These are phyloP conservation scores for Drechmeria coniospora DNA, from an alignment of 2,329 filamentous ascomycete genomes.

Conservation along the genomic window DNA sequence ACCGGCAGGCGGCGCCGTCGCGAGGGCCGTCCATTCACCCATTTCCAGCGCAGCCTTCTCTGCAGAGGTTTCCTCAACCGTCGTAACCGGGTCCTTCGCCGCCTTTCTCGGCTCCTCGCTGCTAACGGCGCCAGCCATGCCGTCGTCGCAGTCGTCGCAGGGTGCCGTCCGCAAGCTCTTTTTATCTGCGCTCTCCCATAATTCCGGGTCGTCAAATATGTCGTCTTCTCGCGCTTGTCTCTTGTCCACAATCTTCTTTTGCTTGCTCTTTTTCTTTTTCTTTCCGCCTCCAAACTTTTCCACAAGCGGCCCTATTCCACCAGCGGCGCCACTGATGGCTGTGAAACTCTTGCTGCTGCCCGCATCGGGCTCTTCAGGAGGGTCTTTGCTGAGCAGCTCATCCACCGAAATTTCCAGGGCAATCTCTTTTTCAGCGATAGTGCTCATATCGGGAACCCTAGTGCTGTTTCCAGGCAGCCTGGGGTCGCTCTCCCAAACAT, in stretches of 20 bases:
- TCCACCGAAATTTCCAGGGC: neutral
- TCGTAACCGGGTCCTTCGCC: slow-evolving; percentile 6
- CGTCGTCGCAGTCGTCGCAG: too few relatives aligned
- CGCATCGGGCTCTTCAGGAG: neutral
- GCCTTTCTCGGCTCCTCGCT: neutral
- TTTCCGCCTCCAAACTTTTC: slow-evolving; percentile 18
- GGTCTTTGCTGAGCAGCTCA: neutral
- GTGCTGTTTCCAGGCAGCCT: neutral
- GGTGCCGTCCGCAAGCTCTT: slow-evolving; percentile 15
- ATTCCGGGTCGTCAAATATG: slow-evolving; percentile 26
- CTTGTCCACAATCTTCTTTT: slow-evolving; percentile 24
- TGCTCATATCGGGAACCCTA: neutral
- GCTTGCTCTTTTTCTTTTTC: slow-evolving; percentile 10
- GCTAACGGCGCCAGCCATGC: slow-evolving; percentile 9
- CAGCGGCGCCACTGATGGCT: slow-evolving; percentile 5
- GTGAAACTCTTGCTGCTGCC: too few relatives aligned
- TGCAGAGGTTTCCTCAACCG: slow-evolving; percentile 7
- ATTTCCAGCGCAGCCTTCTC: slow-evolving; percentile 9
- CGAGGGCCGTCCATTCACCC: slow-evolving; percentile 10
- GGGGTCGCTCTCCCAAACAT: slow-evolving; percentile 1
- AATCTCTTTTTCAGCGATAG: neutral
- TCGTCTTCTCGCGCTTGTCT: slow-evolving; percentile 23
- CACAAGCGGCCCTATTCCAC: slow-evolving; percentile 18
- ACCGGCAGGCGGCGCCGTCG: slow-evolving; percentile 10
- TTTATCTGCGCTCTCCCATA: slow-evolving; percentile 28